Evolutionary conservation across 2,329 filamentous ascomycete genomes (phyloP).

Genomic region (Eurotiales sp.): DNA sequence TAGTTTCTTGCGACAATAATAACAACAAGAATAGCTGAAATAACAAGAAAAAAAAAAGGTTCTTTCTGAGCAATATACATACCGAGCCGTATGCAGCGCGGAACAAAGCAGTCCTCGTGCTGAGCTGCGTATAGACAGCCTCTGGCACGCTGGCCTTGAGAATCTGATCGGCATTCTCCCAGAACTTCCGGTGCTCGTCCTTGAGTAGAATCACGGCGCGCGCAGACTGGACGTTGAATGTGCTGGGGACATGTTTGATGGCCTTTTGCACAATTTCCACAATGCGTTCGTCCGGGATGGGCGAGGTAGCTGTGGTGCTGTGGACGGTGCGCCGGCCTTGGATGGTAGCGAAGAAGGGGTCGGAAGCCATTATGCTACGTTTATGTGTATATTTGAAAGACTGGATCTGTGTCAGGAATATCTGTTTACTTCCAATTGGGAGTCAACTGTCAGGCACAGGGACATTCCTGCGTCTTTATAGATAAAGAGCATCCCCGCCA

Average conservation of each 20-base stretch:
- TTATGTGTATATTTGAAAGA: too few relatives aligned
- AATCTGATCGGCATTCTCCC: slow-evolving; percentile 58
- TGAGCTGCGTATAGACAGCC: slow-evolving; percentile 38
- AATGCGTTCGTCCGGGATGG: slow-evolving; percentile 28
- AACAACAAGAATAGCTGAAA: too few relatives aligned
- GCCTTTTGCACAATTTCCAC: slow-evolving; percentile 33
- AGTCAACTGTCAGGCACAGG: too few relatives aligned
- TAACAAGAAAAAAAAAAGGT: too few relatives aligned
- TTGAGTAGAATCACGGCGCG: slow-evolving; percentile 72
- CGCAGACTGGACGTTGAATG: slow-evolving; percentile 59
- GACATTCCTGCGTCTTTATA: too few relatives aligned
- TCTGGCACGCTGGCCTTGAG: slow-evolving; percentile 64
- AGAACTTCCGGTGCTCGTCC: slow-evolving; percentile 77
- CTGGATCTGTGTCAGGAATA: too few relatives aligned
- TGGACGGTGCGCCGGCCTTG: slow-evolving; percentile 29
- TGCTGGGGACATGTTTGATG: slow-evolving; percentile 67
- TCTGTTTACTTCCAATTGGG: too few relatives aligned
- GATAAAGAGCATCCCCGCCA: too few relatives aligned
- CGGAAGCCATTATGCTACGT: slow-evolving; percentile 5
- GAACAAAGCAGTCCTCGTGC: slow-evolving; percentile 50
- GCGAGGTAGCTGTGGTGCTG: slow-evolving; percentile 24
- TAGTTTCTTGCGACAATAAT: not conserved
- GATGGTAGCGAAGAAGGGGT: slow-evolving; percentile 23
- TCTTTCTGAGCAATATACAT: too few relatives aligned
- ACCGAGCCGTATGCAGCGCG: slow-evolving; percentile 70